phyloP scores from a whole-genome alignment of 192 early-diverging fungal species.

The Coemansia sp. region DNA sequence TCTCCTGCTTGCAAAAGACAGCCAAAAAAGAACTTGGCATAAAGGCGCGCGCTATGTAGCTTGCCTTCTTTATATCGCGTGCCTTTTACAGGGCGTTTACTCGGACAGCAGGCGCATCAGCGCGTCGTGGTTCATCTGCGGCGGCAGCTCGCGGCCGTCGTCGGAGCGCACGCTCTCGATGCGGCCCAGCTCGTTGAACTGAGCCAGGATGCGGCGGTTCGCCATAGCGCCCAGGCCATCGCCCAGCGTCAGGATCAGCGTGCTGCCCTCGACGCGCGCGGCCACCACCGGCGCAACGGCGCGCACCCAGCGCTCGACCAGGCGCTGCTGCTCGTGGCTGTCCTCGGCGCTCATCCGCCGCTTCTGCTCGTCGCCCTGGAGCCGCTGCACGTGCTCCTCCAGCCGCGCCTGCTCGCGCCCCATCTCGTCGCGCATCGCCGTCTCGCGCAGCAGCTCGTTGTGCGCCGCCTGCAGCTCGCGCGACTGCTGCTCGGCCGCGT shows the following conservation, averaged over 20 bases:
- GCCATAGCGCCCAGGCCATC: constrained; percentile 48
- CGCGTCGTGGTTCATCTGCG: constrained; percentile 30
- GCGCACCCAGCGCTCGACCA: constrained; percentile 42
- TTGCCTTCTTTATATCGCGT: too few relatives aligned
- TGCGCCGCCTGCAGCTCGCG: constrained; percentile 48
- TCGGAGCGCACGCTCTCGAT: constrained; percentile 37
- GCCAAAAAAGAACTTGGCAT: too few relatives aligned
- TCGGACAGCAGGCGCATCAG: constrained; percentile 46
- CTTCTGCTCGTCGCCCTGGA: constrained; percentile 48
- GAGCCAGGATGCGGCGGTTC: constrained; percentile 38
- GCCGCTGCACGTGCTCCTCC: constrained; percentile 31
- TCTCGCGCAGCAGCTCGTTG: constrained; percentile 50
- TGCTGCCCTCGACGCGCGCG: constrained; percentile 45
- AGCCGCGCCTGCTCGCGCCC: constrained; percentile 38
- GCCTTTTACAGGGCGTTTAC: too few relatives aligned
- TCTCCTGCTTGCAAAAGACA: neutral
- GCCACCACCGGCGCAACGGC: constrained; percentile 43
- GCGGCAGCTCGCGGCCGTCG: constrained; percentile 42
- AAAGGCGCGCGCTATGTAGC: too few relatives aligned
- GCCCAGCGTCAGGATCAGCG: constrained; percentile 43
- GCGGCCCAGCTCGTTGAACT: constrained; percentile 39
- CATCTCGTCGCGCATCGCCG: constrained; percentile 38
- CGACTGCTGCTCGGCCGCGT: constrained; percentile 43
- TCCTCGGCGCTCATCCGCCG: constrained; percentile 36
- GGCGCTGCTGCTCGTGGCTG: constrained; percentile 50